These are phyloP conservation scores for Cucurbita maxima DNA, from an alignment of 306 rosid genomes.

Conservation along the genomic window DNA sequence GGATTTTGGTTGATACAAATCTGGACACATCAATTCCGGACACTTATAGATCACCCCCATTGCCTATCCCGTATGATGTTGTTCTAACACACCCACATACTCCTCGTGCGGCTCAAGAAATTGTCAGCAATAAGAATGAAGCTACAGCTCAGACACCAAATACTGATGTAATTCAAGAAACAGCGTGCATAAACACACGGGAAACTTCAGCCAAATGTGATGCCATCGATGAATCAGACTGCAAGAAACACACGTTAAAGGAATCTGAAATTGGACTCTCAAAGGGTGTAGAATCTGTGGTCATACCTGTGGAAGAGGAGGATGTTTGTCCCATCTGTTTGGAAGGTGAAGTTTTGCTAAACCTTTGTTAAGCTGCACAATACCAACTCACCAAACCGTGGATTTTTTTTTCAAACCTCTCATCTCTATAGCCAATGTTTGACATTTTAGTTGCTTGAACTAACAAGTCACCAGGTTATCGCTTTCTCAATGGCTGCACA, in stretches of 20 bases:
- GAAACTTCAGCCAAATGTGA: slow-evolving; percentile 36
- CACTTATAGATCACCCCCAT: slow-evolving; percentile 77
- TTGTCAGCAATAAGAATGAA: slow-evolving; percentile 33
- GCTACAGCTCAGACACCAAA: slow-evolving; percentile 29
- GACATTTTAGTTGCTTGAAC: not conserved
- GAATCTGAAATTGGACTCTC: slow-evolving; percentile 55
- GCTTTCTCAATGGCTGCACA: not conserved
- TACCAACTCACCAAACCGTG: slow-evolving; percentile 2
- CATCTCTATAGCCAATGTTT: not conserved
- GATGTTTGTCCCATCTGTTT: slow-evolving; percentile 87
- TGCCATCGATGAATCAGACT: slow-evolving; percentile 37
- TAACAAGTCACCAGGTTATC: not conserved
- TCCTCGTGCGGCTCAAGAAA: slow-evolving; percentile 43
- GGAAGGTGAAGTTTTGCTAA: slow-evolving; percentile 45
- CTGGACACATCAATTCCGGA: slow-evolving; percentile 81
- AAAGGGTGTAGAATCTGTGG: slow-evolving; percentile 34
- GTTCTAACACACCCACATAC: slow-evolving; percentile 35
- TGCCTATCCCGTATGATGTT: slow-evolving; percentile 65
- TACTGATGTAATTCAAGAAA: slow-evolving; percentile 44
- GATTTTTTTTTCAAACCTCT: not conserved
- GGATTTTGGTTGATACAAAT: slow-evolving; percentile 76
- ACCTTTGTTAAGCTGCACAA: slow-evolving; percentile 19
- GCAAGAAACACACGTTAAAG: slow-evolving; percentile 32
- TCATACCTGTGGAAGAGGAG: slow-evolving; percentile 47
- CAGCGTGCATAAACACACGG: slow-evolving; percentile 25